Evolutionary conservation across 202 grass and related monocot species (phyloP).

Genomic region (Carex sylvatica): DNA sequence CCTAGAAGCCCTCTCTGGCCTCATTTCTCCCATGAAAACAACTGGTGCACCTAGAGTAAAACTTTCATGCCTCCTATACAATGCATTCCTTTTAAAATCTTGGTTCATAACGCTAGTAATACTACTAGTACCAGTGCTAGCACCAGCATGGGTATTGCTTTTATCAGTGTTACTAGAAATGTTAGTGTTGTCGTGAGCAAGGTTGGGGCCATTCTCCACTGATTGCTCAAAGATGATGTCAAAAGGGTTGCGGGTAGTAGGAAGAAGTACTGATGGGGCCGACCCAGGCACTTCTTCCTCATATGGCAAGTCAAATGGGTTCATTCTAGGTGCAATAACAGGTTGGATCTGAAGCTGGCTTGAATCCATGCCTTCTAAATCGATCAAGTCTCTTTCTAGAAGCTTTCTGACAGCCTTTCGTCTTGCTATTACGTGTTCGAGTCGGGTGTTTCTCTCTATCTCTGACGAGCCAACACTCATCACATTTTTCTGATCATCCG

Average conservation of each 20-base stretch:
- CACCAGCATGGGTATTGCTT: neutral
- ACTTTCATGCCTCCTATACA: constrained; percentile 85
- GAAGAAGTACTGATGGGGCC: constrained; percentile 48
- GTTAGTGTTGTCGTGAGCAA: neutral
- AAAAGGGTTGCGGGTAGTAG: constrained; percentile 38
- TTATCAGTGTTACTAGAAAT: constrained; percentile 8
- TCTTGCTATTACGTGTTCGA: constrained; percentile 67
- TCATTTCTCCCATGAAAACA: constrained; percentile 49
- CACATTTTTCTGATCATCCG: constrained; percentile 77
- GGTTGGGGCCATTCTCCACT: constrained; percentile 32
- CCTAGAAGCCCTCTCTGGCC: constrained; percentile 44
- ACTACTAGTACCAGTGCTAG: neutral
- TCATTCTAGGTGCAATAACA: constrained; percentile 63
- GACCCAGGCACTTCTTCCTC: constrained; percentile 70
- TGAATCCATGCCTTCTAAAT: constrained; percentile 52
- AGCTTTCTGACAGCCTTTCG: constrained; percentile 52
- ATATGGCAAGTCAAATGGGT: constrained; percentile 70
- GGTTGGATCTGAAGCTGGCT: constrained; percentile 53
- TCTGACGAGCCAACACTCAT: constrained; percentile 66
- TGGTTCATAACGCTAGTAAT: constrained; percentile 1
- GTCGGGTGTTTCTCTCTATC: constrained; percentile 66
- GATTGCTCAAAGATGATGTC: constrained; percentile 37
- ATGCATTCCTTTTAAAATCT: constrained; percentile 33
- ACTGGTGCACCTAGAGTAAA: constrained; percentile 59
- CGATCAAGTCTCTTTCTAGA: constrained; percentile 49